phyloP scores from a whole-genome alignment of 352 stramenopile genomes.

The Phytopythium aichiense region DNA sequence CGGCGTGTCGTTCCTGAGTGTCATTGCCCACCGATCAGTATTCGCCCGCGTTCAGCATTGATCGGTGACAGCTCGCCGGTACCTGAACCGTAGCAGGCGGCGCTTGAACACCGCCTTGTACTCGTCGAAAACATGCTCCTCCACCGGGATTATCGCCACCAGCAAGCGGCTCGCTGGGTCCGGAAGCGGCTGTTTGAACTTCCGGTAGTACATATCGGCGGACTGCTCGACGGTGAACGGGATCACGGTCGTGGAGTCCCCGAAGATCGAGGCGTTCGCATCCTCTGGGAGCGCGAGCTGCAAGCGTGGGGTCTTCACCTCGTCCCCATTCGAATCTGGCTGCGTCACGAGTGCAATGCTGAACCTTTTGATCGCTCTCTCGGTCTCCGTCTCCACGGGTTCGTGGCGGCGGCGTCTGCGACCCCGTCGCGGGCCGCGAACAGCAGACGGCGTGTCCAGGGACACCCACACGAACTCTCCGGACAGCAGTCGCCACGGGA shows the following conservation, averaged over 20 bases:
- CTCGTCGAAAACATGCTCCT: conserved; percentile 49
- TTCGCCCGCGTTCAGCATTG: background rate
- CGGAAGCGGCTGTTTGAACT: conserved; percentile 75
- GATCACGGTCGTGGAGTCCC: conserved; percentile 36
- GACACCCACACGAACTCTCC: conserved; percentile 36
- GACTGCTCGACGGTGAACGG: conserved; percentile 66
- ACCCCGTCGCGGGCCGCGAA: background rate
- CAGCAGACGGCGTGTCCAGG: background rate
- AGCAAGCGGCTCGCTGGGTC: conserved; percentile 53
- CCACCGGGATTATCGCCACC: conserved; percentile 32
- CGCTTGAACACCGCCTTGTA: conserved; percentile 58
- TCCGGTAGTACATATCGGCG: conserved; percentile 69
- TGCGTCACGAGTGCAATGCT: conserved; percentile 34
- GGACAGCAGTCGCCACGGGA: conserved; percentile 48
- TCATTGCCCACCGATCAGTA: background rate
- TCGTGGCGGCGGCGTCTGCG: conserved; percentile 11
- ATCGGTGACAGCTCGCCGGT: background rate
- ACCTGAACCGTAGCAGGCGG: conserved; percentile 57
- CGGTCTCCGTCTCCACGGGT: conserved; percentile 18
- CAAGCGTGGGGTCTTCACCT: conserved; percentile 24
- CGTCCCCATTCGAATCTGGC: conserved; percentile 10
- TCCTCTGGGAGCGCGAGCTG: conserved; percentile 34
- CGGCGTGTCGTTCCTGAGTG: conserved; percentile 55
- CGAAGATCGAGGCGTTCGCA: conserved; percentile 41
- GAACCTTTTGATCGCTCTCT: conserved; percentile 32